Evolutionary conservation across 495 filamentous ascomycete genomes (phyloP).

Genomic region (Pyronema omphalodes): DNA sequence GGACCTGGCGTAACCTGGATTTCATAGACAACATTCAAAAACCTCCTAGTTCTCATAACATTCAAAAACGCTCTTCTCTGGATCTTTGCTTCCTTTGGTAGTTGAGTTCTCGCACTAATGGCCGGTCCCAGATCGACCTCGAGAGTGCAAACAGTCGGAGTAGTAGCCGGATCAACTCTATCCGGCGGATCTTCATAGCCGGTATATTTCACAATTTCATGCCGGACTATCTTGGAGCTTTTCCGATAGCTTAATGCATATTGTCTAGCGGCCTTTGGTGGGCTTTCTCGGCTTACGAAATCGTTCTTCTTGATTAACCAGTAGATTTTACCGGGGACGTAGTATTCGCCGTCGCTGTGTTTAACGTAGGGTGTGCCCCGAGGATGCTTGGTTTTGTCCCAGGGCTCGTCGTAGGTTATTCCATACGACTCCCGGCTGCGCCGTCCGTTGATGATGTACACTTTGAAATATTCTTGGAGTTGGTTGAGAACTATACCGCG

Average conservation of each 20-base stretch:
- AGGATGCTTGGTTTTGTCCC: background rate
- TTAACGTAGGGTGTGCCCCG: background rate
- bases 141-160: background rate
- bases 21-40: background rate
- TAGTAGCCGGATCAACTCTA: background rate
- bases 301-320: background rate
- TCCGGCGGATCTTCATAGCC: background rate
- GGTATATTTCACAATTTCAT: background rate
- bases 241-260: background rate
- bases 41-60: background rate
- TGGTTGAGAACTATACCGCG: background rate
- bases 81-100: background rate
- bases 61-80: background rate
- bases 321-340: background rate
- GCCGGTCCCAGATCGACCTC: background rate
- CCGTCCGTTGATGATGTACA: background rate
- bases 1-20: background rate
- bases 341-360: background rate
- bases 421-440: background rate
- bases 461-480: background rate
- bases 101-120: background rate
- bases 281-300: background rate
- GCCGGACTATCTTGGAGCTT: background rate
- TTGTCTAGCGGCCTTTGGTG: background rate
- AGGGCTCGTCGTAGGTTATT: background rate